These are phyloP conservation scores for Populus ilicifolia DNA, from an alignment of 345 rosid species.

Conservation along the genomic window DNA sequence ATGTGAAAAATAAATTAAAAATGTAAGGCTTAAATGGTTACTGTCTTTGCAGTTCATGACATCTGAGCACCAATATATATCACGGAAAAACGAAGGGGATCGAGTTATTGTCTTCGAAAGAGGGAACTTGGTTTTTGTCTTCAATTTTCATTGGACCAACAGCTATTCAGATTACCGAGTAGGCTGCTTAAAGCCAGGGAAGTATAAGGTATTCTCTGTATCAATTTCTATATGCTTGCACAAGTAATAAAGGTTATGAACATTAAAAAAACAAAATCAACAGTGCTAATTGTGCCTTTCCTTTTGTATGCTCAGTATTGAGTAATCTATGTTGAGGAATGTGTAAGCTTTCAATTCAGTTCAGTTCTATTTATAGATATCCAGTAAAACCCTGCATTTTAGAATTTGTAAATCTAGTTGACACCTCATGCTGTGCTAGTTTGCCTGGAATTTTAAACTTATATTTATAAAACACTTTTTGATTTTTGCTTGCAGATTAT, in stretches of 20 bases:
- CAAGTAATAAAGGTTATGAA: neutral
- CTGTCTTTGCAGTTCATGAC: conserved; percentile 77
- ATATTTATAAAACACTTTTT: neutral
- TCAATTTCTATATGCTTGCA: neutral
- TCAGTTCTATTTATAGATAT: too few relatives aligned
- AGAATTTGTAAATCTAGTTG: too few relatives aligned
- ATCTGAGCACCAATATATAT: conserved; percentile 81
- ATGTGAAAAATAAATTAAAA: neutral
- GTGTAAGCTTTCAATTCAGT: too few relatives aligned
- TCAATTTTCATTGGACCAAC: conserved; percentile 86
- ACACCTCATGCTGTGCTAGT: neutral
- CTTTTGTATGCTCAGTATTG: too few relatives aligned
- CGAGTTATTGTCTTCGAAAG: conserved; percentile 74
- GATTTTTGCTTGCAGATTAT: conserved; percentile 44
- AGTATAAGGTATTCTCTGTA: conserved; percentile 69
- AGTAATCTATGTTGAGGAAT: too few relatives aligned
- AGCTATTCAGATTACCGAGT: conserved; percentile 78
- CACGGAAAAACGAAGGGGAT: conserved; percentile 84
- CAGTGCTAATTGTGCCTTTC: too few relatives aligned
- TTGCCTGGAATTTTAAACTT: neutral
- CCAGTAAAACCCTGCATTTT: neutral
- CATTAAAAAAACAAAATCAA: too few relatives aligned
- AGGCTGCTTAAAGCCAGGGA: conserved; percentile 83
- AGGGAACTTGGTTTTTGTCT: conserved; percentile 82
- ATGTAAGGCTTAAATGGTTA: neutral